A percentile compares a stretch with the other conserved stretches of the same genome.
Evolutionary conservation across 108 stramenopile species (phyloP).

Genomic region (Heterococcus sp.): DNA sequence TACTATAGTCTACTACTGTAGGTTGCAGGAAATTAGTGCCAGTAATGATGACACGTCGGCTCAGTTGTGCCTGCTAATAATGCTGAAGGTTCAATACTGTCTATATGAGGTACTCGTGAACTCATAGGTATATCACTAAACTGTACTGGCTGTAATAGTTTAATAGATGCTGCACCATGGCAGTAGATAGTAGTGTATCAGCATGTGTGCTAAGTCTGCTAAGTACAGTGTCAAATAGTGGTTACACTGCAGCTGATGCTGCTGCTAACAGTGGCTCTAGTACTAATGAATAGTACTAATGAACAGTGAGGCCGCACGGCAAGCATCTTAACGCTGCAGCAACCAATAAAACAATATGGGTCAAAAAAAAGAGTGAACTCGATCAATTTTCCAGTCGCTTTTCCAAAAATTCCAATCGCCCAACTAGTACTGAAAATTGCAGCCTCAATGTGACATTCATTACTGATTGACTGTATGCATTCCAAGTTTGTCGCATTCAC

Average conservation of each 20-base stretch:
- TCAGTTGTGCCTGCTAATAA: background rate
- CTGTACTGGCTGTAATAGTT: too few species aligned
- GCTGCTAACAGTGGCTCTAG: too few species aligned
- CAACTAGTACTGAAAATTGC: background rate
- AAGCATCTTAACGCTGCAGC: too few species aligned
- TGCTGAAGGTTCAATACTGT: background rate
- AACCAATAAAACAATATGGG: background rate
- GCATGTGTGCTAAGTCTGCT: too few species aligned
- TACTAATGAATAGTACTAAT: too few species aligned
- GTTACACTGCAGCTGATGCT: background rate
- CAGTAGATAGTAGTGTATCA: too few species aligned
- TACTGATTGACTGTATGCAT: constrained; percentile 2
- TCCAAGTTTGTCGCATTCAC: background rate
- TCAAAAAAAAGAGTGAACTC: too few species aligned
- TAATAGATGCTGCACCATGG: too few species aligned
- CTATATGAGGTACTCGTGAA: too few species aligned
- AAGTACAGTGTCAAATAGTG: too few species aligned
- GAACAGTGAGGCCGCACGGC: too few species aligned
- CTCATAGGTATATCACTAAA: too few species aligned
- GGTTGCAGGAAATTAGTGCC: background rate
- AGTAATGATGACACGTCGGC: background rate
- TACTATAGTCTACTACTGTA: background rate
- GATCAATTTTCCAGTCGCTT: background rate
- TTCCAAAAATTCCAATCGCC: background rate
- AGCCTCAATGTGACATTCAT: constrained; percentile 13